Percentiles rank a stretch among this genome's conserved stretches.
Conservation (phyloP, 1,284 basidiomycete species). For the Apiotrichum sp. region DNA sequence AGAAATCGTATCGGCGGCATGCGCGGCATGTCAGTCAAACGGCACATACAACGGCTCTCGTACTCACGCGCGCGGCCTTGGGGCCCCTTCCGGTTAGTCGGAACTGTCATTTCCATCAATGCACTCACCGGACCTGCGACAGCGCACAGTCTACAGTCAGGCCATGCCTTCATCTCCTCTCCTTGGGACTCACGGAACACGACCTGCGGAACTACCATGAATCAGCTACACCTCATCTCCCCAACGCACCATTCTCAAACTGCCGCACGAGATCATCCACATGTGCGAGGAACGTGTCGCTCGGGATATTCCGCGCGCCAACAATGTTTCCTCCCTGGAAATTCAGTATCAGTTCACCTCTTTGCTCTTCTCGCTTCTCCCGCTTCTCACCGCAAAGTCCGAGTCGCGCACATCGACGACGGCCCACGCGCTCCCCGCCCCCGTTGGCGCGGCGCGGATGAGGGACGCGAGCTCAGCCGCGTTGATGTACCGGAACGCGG, state of each 20-base stretch:
- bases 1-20: background rate
- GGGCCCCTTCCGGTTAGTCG: conserved; percentile 33
- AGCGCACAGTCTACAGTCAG: conserved; percentile 40
- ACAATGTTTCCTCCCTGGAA: conserved; percentile 47
- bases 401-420: conserved; percentile 45
- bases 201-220: conserved; percentile 34
- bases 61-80: conserved; percentile 42
- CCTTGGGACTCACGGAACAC: conserved; percentile 39
- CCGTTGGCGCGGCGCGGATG: conserved; percentile 34
- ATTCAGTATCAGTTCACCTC: conserved; percentile 14
- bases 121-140: conserved; percentile 39
- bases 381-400: conserved; percentile 42
- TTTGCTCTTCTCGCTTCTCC: background rate
- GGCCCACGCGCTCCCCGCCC: conserved; percentile 28
- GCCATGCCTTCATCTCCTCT: background rate
- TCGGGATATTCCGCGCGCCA: conserved; percentile 39
- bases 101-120: background rate
- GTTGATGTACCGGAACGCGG: conserved; percentile 40
- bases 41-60: background rate
- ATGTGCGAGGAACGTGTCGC: conserved; percentile 33
- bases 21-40: background rate
- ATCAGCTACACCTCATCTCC: conserved; percentile 1
- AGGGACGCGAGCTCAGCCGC: conserved; percentile 40
- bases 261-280: conserved; percentile 36
- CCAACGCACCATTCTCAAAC: conserved; percentile 29